Conservation (phyloP, 2,329 filamentous ascomycete species). For the Didymella arachidicola region DNA sequence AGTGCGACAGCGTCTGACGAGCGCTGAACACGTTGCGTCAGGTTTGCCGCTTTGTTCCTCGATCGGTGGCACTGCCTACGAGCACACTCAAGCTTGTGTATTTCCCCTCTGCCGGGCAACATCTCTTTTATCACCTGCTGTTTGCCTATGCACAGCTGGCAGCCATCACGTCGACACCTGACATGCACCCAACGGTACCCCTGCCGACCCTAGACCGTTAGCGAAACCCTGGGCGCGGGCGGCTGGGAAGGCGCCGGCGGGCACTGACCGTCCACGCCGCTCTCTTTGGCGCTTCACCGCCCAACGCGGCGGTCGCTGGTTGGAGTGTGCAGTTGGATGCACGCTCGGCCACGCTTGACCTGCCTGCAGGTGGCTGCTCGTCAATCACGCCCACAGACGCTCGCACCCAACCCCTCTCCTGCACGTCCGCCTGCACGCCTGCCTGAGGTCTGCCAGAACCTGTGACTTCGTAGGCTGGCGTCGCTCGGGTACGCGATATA, state of each 20-base stretch:
- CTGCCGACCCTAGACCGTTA: slow-evolving; percentile 32
- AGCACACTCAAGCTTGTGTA: slow-evolving; percentile 8
- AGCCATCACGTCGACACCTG: slow-evolving; percentile 38
- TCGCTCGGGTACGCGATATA: slow-evolving; percentile 37
- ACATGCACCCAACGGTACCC: slow-evolving; percentile 28
- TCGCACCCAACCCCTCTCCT: slow-evolving; percentile 30
- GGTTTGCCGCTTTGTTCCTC: slow-evolving; percentile 24
- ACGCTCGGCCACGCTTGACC: slow-evolving; percentile 22
- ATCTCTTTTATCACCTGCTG: slow-evolving; percentile 31
- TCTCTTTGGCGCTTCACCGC: slow-evolving; percentile 40
- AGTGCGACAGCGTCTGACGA: slow-evolving; percentile 18
- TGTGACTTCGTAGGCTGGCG: slow-evolving; percentile 44
- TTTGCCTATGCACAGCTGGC: slow-evolving; percentile 36
- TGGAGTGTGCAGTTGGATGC: slow-evolving; percentile 22
- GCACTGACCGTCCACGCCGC: slow-evolving; percentile 25
- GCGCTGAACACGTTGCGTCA: slow-evolving; percentile 14
- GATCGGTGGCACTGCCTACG: slow-evolving; percentile 8
- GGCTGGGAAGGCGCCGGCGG: slow-evolving; percentile 19
- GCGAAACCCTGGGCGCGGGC: slow-evolving; percentile 37
- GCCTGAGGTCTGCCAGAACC: slow-evolving; percentile 42
- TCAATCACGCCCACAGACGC: slow-evolving; percentile 39
- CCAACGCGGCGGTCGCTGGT: slow-evolving; percentile 31
- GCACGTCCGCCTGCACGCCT: slow-evolving; percentile 39
- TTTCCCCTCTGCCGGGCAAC: slow-evolving; percentile 13
- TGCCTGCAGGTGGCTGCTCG: slow-evolving; percentile 32